Evolutionary conservation across 306 rosid species (phyloP), one percentile per base, ranked within the genome.

Genomic region (Purshia tridentata): DNA sequence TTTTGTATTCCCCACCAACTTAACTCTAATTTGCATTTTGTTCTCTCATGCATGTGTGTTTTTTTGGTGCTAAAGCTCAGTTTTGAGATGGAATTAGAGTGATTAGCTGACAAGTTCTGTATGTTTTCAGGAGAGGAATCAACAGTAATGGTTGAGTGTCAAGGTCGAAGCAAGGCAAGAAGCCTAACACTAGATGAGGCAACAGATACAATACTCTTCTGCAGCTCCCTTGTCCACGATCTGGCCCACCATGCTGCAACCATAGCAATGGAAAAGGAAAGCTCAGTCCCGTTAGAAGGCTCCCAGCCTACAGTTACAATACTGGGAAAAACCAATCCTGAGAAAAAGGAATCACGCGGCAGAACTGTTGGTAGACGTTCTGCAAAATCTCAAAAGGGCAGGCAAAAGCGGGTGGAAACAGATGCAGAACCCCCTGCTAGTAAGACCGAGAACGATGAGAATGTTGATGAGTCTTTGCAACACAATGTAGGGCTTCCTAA

Each of bases 171-270:
- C 45, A 87, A 75, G 82, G 61, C 82, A 15, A 86, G 88, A 83
- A 94, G 90, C 92, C 84, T 89, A 69, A 91, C 98, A 46, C 95
- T 94, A 39, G 98, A 88, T 78, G 98, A 94, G 89, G 98, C 95
- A 65, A 91, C 98, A 7, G 92, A 94, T 77, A 84, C 97, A 14
- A 94, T 94, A 51, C 95, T 94, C 37, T 89, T 94, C 83, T 94
- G 98, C 91, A 91, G 95, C 69, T 91, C 98, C 73, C 88, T 94
- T 20, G 86, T 94, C 83, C 97, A 91, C 59, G 95, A 89, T 82
- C 86, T 94, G 74, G 95, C 97, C 56, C 89, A 84, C 76, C 73
- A 92, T 74, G 97, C 98, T 65, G 97, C 96, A 73, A 74, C 91
- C 22, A 84, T 87, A 56, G 96, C 91, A 59, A 82, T 91, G 75